A percentile compares a stretch with the other conserved stretches of the same genome.
phyloP scores from a whole-genome alignment of 371 early-diverging fungal genomes.

The Apophysomyces trapeziformis region DNA sequence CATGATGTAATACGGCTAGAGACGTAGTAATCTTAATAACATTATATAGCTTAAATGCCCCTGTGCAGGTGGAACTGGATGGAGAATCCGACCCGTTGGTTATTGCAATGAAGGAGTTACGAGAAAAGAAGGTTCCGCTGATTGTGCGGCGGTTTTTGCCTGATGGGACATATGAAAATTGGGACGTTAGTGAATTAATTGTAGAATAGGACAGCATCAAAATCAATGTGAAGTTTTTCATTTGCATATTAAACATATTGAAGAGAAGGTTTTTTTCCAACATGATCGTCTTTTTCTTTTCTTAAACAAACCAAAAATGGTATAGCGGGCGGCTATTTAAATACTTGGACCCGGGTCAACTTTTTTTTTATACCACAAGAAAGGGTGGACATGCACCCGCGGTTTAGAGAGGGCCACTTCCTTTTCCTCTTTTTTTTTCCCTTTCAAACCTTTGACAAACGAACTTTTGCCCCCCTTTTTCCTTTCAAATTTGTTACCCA shows the following conservation, averaged over 20 bases:
- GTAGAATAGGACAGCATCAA: constrained; percentile 38
- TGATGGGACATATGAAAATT: constrained; percentile 97
- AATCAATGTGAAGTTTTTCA: constrained; percentile 9
- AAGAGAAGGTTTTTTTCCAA: neutral
- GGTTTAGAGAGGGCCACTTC: constrained; percentile 6
- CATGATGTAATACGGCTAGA: constrained; percentile 3
- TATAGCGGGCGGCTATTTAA: constrained; percentile 10
- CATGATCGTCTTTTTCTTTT: neutral
- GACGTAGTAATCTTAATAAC: neutral
- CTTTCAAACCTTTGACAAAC: neutral
- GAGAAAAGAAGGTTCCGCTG: constrained; percentile 95
- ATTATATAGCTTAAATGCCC: constrained; percentile 93
- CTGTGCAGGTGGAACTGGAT: constrained; percentile 96
- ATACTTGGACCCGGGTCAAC: constrained; percentile 8
- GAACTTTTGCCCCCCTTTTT: neutral
- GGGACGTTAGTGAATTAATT: constrained; percentile 95
- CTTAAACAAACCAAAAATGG: constrained; percentile 2
- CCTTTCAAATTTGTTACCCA: neutral
- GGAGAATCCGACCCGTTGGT: constrained; percentile 97
- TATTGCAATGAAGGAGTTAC: constrained; percentile 98
- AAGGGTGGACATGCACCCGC: constrained; percentile 5
- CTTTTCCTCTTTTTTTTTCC: neutral
- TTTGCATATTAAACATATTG: neutral
- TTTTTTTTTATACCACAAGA: constrained; percentile 10
- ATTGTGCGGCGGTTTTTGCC: constrained; percentile 97